These are phyloP conservation scores for Hericium rajendrae DNA, from an alignment of 768 basidiomycete species.

Conservation along the genomic window DNA sequence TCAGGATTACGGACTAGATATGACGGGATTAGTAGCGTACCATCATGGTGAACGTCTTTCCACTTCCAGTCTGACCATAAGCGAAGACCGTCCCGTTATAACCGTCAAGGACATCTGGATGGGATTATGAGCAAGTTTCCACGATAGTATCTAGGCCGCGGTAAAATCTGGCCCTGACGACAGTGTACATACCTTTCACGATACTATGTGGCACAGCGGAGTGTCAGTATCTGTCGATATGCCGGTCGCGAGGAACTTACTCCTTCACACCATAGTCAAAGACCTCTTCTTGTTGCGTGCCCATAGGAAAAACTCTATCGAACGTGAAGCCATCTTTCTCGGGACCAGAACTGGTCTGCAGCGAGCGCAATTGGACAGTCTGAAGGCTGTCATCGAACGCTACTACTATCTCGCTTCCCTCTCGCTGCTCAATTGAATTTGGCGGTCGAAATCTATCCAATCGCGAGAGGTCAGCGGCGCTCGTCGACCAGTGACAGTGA, in stretches of 20 bases:
- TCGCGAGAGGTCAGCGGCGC: not conserved
- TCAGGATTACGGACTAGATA: not conserved
- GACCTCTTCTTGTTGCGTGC: conserved; percentile 83
- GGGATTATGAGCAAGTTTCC: not conserved
- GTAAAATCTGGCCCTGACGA: not conserved
- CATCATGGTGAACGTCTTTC: conserved; percentile 99
- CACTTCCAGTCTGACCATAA: conserved; percentile 81
- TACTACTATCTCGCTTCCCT: conserved; percentile 86
- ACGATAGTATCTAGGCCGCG: conserved; percentile 3
- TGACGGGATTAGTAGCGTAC: conserved; percentile 28
- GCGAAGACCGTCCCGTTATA: conserved; percentile 97
- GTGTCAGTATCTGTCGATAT: not conserved
- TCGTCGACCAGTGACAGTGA: conserved; percentile 1
- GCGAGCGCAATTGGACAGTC: conserved; percentile 71
- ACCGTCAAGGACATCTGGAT: conserved; percentile 88
- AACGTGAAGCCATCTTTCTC: conserved; percentile 98
- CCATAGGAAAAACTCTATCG: conserved; percentile 92
- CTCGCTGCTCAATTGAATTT: conserved; percentile 82
- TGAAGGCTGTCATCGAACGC: conserved; percentile 80
- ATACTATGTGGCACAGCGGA: conserved; percentile 38
- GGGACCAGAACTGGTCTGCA: conserved; percentile 62
- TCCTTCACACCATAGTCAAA: conserved; percentile 99
- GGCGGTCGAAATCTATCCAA: conserved; percentile 79
- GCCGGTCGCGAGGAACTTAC: conserved; percentile 36
- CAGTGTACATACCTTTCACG: conserved; percentile 59